Conservation (phyloP, 1,139 yeast genomes). For the Candida tropicalis region DNA sequence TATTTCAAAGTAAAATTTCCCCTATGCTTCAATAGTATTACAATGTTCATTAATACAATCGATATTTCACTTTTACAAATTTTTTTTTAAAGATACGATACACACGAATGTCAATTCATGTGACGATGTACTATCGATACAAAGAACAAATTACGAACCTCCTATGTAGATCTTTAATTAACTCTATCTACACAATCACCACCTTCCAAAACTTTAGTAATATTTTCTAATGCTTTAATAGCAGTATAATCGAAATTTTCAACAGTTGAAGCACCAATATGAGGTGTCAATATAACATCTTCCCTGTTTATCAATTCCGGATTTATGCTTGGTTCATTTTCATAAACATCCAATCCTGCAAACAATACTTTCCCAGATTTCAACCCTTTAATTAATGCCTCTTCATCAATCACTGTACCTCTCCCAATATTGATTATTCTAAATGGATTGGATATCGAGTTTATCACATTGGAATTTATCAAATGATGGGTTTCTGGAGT, state of each 20-base stretch:
- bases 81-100: too few species aligned
- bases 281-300: slow-evolving; percentile 76
- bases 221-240: slow-evolving; percentile 47
- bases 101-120: too few species aligned
- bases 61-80: too few species aligned
- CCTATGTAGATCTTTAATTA: too few species aligned
- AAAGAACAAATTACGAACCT: too few species aligned
- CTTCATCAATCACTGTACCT: slow-evolving; percentile 73
- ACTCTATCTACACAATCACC: slow-evolving; percentile 40
- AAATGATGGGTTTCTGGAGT: slow-evolving; percentile 59
- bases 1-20: too few species aligned
- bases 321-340: slow-evolving; percentile 64
- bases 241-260: slow-evolving; percentile 54
- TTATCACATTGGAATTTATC: slow-evolving; percentile 51
- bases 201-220: slow-evolving; percentile 36
- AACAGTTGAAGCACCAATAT: slow-evolving; percentile 72
- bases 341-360: slow-evolving; percentile 83
- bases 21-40: too few species aligned
- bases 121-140: too few species aligned
- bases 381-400: slow-evolving; percentile 70
- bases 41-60: too few species aligned
- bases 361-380: slow-evolving; percentile 65
- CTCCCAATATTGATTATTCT: slow-evolving; percentile 79
- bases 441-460: slow-evolving; percentile 51
- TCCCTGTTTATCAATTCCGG: slow-evolving; percentile 55